Evolutionary conservation across 2,329 filamentous ascomycete species (phyloP).

Genomic region (Torrubiella hemipterigena): DNA sequence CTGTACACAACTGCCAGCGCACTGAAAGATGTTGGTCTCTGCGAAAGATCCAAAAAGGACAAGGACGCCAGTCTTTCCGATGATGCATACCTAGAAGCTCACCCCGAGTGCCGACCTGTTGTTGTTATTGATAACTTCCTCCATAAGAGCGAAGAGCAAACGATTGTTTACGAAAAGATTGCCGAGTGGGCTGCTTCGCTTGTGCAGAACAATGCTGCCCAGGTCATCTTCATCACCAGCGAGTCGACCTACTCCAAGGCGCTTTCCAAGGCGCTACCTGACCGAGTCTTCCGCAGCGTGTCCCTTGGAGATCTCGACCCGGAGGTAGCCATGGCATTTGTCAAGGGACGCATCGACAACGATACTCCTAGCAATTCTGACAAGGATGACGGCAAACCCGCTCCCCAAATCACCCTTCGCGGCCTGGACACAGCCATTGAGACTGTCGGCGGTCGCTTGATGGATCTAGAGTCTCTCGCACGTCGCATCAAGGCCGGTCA

Average conservation of each 20-base stretch:
- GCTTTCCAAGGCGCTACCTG: conserved; percentile 74
- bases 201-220: conserved; percentile 78
- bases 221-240: conserved; percentile 88
- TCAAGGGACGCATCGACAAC: conserved; percentile 67
- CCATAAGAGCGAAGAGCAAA: conserved; percentile 57
- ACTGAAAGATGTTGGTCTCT: conserved; percentile 64
- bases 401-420: conserved; percentile 40
- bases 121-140: conserved; percentile 89
- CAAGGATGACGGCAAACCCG: conserved; percentile 12
- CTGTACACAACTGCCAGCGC: conserved; percentile 72
- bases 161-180: conserved; percentile 64
- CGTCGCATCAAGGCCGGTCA: conserved; percentile 81
- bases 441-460: conserved; percentile 79
- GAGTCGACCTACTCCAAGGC: conserved; percentile 84
- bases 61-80: conserved; percentile 62
- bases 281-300: conserved; percentile 80
- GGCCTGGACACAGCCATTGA: conserved; percentile 76
- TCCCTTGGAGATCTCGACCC: conserved; percentile 77
- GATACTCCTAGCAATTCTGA: conserved; percentile 17
- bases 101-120: conserved; percentile 72
- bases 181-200: conserved; percentile 83
- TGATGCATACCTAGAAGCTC: conserved; percentile 81
- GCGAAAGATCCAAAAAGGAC: conserved; percentile 57
- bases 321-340: conserved; percentile 77
- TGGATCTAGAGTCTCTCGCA: conserved; percentile 89